Base-by-base conservation (phyloP, 1,284 basidiomycete genomes). In the Moesziomyces antarcticus region DNA sequence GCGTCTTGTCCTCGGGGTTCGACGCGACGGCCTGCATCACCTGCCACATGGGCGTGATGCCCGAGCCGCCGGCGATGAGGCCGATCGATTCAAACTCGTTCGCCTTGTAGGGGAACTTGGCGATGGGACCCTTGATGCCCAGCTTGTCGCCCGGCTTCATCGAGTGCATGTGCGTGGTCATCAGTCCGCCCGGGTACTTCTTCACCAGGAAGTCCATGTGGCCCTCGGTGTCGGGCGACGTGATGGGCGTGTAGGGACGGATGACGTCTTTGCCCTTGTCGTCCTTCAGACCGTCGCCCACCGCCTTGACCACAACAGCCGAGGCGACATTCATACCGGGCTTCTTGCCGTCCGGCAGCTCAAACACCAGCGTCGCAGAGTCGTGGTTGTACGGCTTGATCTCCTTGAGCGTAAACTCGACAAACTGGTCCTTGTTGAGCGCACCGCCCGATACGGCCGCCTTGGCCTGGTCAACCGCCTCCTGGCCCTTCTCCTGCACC, bases 301-400 rank as follows among this genome's bases (percentile, higher is more conserved):
- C 85, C 6, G 86, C 84, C 79, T 87, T 87, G 71, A 87, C 83
- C 49, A 88, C 73, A 21, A 89, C 75, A 22, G 91, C 85, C 86
- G 89, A 86, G 35, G 88, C 82, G 50, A 93, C 88, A 16, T 91
- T 91, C 30, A 94, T 87, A 30, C 92, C 88, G 8, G 93, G 91
- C 4, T 91, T 90, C 70, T 92, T 89, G 67, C 90, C 89, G 53
- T 93, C 89, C 41, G 93, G 93, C 41, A 98, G 88, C 80, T 91
- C 91, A 82, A 99, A 97, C 60, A 91, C 87, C 86, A 93, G 96
- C 88, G 88, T 88, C 37, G 91, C 87, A 6, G 92, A 90, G 86
- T 96, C 94, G 88, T 96, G 91, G 88, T 96, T 99, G 88, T 97
- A 97, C 2, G 90, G 90, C 76, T 90, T 88, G 77, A 97, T 87